Evolutionary conservation across 2,329 filamentous ascomycete genomes (phyloP).

Genomic region (Cryphonectria japonica): DNA sequence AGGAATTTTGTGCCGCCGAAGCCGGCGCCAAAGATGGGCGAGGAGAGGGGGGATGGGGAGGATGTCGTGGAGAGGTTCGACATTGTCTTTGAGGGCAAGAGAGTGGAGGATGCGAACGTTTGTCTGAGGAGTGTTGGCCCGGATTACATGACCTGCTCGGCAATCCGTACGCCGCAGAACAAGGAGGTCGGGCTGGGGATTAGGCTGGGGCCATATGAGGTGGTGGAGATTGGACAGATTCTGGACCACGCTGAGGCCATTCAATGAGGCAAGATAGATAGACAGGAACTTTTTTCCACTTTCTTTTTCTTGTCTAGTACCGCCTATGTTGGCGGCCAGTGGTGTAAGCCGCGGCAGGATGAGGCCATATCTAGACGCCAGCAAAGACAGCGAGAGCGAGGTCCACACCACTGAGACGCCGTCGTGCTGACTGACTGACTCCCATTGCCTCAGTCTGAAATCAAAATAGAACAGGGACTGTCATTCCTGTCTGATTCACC

Average conservation of each 20-base stretch:
- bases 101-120: slow-evolving; percentile 47
- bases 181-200: slow-evolving; percentile 45
- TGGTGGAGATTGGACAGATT: slow-evolving; percentile 50
- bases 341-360: background rate
- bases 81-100: slow-evolving; percentile 44
- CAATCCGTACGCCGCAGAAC: slow-evolving; percentile 46
- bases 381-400: background rate
- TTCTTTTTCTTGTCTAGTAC: background rate
- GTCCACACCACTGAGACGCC: background rate
- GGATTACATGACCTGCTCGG: slow-evolving; percentile 60
- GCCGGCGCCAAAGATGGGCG: slow-evolving; percentile 34
- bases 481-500: background rate
- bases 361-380: slow-evolving; percentile 5
- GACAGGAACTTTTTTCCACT: background rate
- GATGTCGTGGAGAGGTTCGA: slow-evolving; percentile 42
- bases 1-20: slow-evolving; percentile 61
- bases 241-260: slow-evolving; percentile 48
- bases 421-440: background rate
- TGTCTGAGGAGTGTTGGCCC: slow-evolving; percentile 48
- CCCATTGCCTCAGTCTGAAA: background rate
- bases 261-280: slow-evolving; percentile 6
- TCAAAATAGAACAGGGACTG: background rate
- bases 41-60: slow-evolving; percentile 36
- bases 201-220: slow-evolving; percentile 46
- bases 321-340: background rate